Base-by-base conservation (phyloP, 2,329 filamentous ascomycete genomes). In the Dactylonectria macrodidyma region DNA sequence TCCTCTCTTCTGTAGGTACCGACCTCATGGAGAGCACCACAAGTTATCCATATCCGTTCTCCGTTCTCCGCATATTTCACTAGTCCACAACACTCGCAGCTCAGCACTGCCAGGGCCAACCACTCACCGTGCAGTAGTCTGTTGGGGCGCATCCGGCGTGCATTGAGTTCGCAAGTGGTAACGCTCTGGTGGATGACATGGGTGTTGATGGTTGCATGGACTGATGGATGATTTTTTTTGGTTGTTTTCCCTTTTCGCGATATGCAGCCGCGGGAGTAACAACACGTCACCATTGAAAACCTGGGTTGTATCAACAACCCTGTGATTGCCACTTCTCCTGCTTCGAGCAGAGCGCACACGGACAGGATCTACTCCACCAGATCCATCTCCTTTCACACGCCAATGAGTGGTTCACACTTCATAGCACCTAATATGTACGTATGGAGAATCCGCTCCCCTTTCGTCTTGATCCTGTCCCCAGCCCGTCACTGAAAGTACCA, bases 221-320 rank as follows among this genome's bases (percentile, higher is more conserved):
- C 38, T 11, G 8, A 59, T 59, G 33, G 60, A 56, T 57, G 24
- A 10, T 51, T 65, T 34, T 46, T 26, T 50, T 24, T 30, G 24
- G 19, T 47, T 51, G 24, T 38, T 61, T 50, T 61, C 58, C 52
- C 51, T 19, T 58, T 61, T 58, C 16, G 46, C 62, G 24, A 26
- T 55, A 5, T 65, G 57, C 62, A 55, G 51, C 57, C 51, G 63
- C 56, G 46, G 24, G 36, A 33, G 38, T 19, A 24, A 66, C 57
- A 62, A 62, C 64, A 58, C 64, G 59, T 66, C 64, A 62, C 54
- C 59, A 34, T 47, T 33, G 24, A 54, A 54, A 36, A 54, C n/a
- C 41, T 19, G 51, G 33, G 11, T 36, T 36, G 51, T 54, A n/a
- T 54, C 16, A 61, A 66, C 30, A 48, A 47, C 26, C 51, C 51